phyloP scores from a whole-genome alignment of 331 rosid species.

The Cydonia oblonga region DNA sequence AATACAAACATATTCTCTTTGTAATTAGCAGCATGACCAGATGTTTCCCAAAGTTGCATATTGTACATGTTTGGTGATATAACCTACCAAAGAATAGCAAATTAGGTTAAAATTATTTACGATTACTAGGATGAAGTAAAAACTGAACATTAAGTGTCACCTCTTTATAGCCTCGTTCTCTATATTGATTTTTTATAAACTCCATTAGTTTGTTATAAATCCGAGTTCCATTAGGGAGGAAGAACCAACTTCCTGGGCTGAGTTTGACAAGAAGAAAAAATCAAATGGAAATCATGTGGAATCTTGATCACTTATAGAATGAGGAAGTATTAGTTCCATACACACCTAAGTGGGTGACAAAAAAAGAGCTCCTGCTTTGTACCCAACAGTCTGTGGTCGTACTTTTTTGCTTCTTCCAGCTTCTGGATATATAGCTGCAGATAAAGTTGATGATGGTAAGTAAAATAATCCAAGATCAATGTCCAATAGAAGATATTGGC shows the following conservation, averaged over 20 bases:
- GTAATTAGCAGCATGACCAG: slow-evolving; percentile 95
- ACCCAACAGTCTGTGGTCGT: slow-evolving; percentile 86
- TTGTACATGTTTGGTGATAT: slow-evolving; percentile 86
- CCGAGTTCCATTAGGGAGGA: slow-evolving; percentile 81
- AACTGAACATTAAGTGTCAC: slow-evolving; percentile 26
- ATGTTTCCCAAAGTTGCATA: slow-evolving; percentile 93
- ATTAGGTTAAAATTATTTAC: slow-evolving; percentile 4
- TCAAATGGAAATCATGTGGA: slow-evolving; percentile 6
- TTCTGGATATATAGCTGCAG: slow-evolving; percentile 49
- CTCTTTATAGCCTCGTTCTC: slow-evolving; percentile 90
- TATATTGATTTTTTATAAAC: slow-evolving; percentile 67
- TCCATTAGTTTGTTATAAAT: slow-evolving; percentile 73
- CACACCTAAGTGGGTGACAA: slow-evolving; percentile 84
- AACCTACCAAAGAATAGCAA: slow-evolving; percentile 50
- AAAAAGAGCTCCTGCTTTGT: slow-evolving; percentile 86
- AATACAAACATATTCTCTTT: slow-evolving; percentile 87
- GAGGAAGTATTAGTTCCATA: not conserved
- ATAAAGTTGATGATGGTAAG: not conserved
- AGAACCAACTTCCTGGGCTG: slow-evolving; percentile 99
- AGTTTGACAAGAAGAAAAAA: slow-evolving; percentile 11
- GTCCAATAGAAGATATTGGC: not conserved
- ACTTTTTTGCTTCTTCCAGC: slow-evolving; percentile 93
- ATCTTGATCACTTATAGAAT: not conserved
- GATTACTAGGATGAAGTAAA: not conserved
- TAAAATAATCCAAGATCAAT: not conserved